Evolutionary conservation across 805 yeast species (phyloP), one percentile per base, ranked within the genome.

Genomic region (Cyberlindnera samutprakarnensis): DNA sequence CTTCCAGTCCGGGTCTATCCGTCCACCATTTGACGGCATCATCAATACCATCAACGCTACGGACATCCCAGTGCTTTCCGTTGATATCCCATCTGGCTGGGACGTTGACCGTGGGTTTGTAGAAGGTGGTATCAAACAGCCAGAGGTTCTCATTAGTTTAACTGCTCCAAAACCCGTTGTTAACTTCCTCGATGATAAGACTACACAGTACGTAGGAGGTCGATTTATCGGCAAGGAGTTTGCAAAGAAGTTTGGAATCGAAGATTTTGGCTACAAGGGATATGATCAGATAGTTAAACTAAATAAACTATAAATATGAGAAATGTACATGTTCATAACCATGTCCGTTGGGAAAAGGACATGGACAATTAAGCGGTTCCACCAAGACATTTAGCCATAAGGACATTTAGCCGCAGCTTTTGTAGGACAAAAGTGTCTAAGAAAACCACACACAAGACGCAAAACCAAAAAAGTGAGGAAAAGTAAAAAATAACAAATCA

Each of bases 61-160:
- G 11, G 35, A 40, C 1, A 49, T 74, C 3, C 90, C 88, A 2
- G 71, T 87, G 2, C 70, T 84, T 0, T 73, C 94, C 0, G 83
- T 92, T 2, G 98, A 92, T 54, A 74, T 90, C 28, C 98, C 98
- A 0, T 82, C 95, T 2, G 95, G 96, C 0, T 92, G 98, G 98
- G 90, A 88, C 50, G 97, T 92, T 9, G 94, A 92, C 49, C 49
- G 68, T 7, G 98, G 98, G 0, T 94, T 92, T 0, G 56, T 62
- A 0, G 57, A 54, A 2, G 56, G 60, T 9, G 58, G 54, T 0
- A 49, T 62, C 13, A 49, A 82, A 35, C 62, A 62, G 17, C 94
- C 96, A 1, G 56, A 68, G 6, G 74, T 76, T 43, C 62, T 92
- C 29, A 77, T 92, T 8, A 81, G 94, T 31, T 61, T 92, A 30